These are phyloP conservation scores for Lachancea meyersii DNA, from an alignment of 805 yeast species.

Conservation along the genomic window DNA sequence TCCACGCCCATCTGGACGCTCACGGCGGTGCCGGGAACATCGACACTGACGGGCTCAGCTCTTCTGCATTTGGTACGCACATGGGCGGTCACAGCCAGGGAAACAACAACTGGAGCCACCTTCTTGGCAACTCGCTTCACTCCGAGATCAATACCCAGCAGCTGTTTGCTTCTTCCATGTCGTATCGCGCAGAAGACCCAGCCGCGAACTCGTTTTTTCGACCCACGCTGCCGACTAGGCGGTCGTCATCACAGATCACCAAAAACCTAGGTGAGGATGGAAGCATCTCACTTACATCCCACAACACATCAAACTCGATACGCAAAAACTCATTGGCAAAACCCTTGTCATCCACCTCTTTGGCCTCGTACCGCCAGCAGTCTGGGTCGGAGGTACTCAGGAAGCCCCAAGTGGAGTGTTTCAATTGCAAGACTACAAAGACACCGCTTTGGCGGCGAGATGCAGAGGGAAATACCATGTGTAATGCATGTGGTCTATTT, in stretches of 20 bases:
- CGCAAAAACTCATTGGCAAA: conserved; percentile 25
- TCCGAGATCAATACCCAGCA: conserved; percentile 4
- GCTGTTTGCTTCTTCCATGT: conserved; percentile 2
- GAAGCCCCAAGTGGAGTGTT: conserved; percentile 47
- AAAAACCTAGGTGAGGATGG: conserved; percentile 16
- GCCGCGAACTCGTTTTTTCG: background rate
- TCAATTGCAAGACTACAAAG: conserved; percentile 85
- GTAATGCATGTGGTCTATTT: conserved; percentile 95
- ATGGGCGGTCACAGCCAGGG: conserved; percentile 2
- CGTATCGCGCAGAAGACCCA: conserved; percentile 4
- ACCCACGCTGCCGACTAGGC: conserved; percentile 10
- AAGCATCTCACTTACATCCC: conserved; percentile 17
- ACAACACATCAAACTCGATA: conserved; percentile 22
- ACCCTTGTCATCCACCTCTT: conserved; percentile 27
- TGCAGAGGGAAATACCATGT: conserved; percentile 85
- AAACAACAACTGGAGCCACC: conserved; percentile 8
- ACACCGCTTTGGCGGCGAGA: conserved; percentile 95
- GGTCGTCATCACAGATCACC: conserved; percentile 9
- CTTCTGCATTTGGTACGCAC: background rate
- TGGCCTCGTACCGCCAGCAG: conserved; percentile 24
- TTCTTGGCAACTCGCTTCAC: conserved; percentile 8
- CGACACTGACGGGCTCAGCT: background rate
- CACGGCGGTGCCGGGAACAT: background rate
- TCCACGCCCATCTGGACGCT: background rate
- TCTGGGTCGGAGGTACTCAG: conserved; percentile 12